A percentile compares a stretch with the other conserved stretches of the same genome.
phyloP scores from a whole-genome alignment of 75 land plant genomes.

The Azolla pinnata region DNA sequence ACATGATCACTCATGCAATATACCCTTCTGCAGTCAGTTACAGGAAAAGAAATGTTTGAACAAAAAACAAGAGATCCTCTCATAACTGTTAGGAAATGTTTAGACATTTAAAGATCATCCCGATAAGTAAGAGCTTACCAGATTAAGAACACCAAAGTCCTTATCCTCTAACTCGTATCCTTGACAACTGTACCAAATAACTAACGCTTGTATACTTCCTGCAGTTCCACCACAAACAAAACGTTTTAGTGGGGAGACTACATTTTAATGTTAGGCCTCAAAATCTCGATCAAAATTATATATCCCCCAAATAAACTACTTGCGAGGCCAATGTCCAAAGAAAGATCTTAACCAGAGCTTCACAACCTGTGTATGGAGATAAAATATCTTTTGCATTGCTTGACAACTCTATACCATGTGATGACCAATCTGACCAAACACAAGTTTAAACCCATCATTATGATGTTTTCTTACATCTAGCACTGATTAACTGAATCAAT shows the following conservation, averaged over 20 bases:
- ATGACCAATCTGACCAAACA: background rate
- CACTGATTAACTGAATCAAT: too few species aligned
- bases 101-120: background rate
- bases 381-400: background rate
- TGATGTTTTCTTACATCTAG: too few species aligned
- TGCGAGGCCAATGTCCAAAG: too few species aligned
- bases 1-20: too few species aligned
- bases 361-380: background rate
- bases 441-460: too few species aligned
- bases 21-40: too few species aligned
- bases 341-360: background rate
- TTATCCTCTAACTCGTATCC: conserved; percentile 8
- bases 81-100: too few species aligned
- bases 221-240: background rate
- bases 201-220: background rate
- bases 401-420: background rate
- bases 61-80: too few species aligned
- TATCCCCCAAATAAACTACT: too few species aligned
- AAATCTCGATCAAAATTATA: too few species aligned
- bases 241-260: background rate
- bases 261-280: background rate
- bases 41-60: too few species aligned
- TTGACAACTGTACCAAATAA: conserved; percentile 6
- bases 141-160: conserved; percentile 6
- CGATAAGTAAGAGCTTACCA: background rate